Evolutionary conservation across 768 basidiomycete species (phyloP).

Genomic region (Tricholoma saponaceum): DNA sequence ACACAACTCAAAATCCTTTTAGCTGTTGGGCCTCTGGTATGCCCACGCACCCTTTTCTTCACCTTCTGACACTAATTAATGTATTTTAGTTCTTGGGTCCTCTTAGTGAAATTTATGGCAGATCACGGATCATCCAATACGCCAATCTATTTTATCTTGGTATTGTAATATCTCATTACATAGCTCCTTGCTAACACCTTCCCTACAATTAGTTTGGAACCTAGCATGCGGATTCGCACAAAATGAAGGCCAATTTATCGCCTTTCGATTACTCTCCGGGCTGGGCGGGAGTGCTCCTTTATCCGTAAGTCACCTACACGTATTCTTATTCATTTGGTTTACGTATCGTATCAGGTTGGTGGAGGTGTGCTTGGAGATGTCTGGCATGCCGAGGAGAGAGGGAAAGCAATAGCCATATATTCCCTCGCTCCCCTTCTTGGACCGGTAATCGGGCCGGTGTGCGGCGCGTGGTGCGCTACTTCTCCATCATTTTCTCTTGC

Average conservation of each 20-base stretch:
- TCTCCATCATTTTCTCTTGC: neutral
- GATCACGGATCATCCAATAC: conserved; percentile 54
- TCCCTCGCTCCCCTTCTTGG: conserved; percentile 64
- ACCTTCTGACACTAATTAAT: neutral
- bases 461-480: conserved; percentile 49
- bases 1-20: neutral
- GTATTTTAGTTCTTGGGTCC: conserved; percentile 46
- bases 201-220: conserved; percentile 48
- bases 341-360: conserved; percentile 35
- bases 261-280: conserved; percentile 66
- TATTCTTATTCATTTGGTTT: conserved; percentile 30
- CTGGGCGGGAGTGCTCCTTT: conserved; percentile 72
- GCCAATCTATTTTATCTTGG: conserved; percentile 68
- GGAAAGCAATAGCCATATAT: conserved; percentile 59
- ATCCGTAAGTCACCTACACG: conserved; percentile 40
- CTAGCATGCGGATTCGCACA: conserved; percentile 61
- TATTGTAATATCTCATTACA: conserved; percentile 19
- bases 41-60: conserved; percentile 3
- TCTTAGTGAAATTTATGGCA: conserved; percentile 68
- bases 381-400: conserved; percentile 60
- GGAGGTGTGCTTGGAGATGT: conserved; percentile 64
- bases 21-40: conserved; percentile 52
- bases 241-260: conserved; percentile 53
- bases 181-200: neutral
- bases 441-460: conserved; percentile 59